These are phyloP conservation scores for Sporothrix protearum DNA, from an alignment of 2,329 filamentous ascomycete species.

Conservation along the genomic window DNA sequence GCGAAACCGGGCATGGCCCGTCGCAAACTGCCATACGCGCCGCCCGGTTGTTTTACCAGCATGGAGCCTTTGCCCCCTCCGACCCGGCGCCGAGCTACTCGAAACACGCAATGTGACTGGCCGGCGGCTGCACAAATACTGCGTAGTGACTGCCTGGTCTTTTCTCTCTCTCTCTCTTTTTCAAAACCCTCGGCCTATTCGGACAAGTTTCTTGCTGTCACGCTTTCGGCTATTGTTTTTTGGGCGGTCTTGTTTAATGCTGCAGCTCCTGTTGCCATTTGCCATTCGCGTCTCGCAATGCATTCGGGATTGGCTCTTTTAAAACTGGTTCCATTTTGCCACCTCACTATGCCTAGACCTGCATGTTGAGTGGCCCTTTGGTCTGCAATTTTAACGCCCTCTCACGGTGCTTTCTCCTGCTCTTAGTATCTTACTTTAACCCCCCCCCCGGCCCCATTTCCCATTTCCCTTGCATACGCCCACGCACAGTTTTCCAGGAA, in stretches of 20 bases:
- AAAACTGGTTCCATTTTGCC: slow-evolving; percentile 44
- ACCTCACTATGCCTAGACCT: slow-evolving; percentile 43
- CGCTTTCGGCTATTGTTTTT: neutral
- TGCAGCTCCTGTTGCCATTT: slow-evolving; percentile 13
- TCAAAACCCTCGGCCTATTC: neutral
- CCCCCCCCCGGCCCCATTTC: too few relatives aligned
- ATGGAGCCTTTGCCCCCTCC: slow-evolving; percentile 10
- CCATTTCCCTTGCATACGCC: slow-evolving; percentile 19
- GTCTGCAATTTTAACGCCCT: slow-evolving; percentile 1
- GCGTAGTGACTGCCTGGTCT: slow-evolving; percentile 10
- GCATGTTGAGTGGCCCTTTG: slow-evolving; percentile 35
- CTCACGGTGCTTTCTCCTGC: slow-evolving; percentile 8
- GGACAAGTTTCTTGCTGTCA: neutral
- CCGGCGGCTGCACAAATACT: slow-evolving; percentile 16
- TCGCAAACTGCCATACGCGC: slow-evolving; percentile 2
- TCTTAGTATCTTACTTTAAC: slow-evolving; percentile 18
- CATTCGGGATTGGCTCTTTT: slow-evolving; percentile 39
- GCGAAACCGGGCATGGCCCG: neutral
- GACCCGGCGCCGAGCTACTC: slow-evolving; percentile 19
- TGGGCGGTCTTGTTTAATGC: neutral
- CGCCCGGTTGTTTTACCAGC: neutral
- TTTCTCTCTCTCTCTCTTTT: neutral
- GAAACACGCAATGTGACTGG: slow-evolving; percentile 22
- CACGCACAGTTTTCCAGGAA: slow-evolving; percentile 13
- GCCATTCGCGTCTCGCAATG: slow-evolving; percentile 34